phyloP scores from a whole-genome alignment of 164 flowering plant species.

The Sedum album region DNA sequence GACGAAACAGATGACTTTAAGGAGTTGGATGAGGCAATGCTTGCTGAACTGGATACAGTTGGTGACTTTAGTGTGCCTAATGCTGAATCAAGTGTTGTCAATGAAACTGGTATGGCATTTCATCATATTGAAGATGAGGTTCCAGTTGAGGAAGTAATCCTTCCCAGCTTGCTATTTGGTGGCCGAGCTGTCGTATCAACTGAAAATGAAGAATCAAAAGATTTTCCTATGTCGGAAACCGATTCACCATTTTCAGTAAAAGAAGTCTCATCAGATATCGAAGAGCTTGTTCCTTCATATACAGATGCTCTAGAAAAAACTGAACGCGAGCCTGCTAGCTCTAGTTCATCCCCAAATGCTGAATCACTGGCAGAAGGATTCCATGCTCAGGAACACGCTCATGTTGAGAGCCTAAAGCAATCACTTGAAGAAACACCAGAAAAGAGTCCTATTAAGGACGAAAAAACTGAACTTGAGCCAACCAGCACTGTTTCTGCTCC shows the following conservation, averaged over 20 bases:
- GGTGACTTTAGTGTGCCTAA: neutral
- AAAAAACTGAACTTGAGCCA: neutral
- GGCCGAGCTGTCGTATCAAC: neutral
- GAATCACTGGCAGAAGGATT: neutral
- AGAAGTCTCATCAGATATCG: neutral
- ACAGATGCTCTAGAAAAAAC: neutral
- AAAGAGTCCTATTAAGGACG: neutral
- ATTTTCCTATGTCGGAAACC: slow-evolving; percentile 4
- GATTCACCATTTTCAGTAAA: slow-evolving; percentile 18
- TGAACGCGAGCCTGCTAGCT: neutral
- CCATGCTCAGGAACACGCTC: neutral
- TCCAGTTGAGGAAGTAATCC: slow-evolving; percentile 20
- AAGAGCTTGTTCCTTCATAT: neutral
- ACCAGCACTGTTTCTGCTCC: neutral
- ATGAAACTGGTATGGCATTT: slow-evolving; percentile 20
- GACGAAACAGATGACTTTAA: neutral
- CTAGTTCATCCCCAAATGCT: neutral
- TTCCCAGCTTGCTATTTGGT: slow-evolving; percentile 16
- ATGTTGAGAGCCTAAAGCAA: neutral
- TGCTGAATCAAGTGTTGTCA: slow-evolving; percentile 18
- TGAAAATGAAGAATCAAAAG: slow-evolving; percentile 10
- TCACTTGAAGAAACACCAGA: neutral
- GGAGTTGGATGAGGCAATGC: slow-evolving; percentile 3
- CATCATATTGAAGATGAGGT: slow-evolving; percentile 24
- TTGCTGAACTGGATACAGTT: neutral